phyloP scores from a whole-genome alignment of 345 rosid genomes.

The Dipteronia sinensis region DNA sequence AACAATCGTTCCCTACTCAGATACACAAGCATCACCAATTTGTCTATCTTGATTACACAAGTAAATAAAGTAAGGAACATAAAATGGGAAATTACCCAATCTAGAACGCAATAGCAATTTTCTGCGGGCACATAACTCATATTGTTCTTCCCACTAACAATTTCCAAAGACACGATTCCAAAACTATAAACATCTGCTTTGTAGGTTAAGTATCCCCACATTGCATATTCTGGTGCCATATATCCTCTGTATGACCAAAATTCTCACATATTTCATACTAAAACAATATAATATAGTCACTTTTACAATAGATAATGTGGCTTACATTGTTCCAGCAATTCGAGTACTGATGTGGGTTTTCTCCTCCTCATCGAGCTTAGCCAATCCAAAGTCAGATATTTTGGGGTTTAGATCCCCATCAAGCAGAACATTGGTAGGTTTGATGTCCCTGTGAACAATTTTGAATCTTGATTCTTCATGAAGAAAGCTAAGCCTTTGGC shows the following conservation, averaged over 20 bases:
- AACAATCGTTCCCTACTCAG: too few relatives aligned
- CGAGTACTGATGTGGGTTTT: conserved; percentile 61
- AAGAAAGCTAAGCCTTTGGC: conserved; percentile 61
- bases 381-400: conserved; percentile 69
- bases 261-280: background rate
- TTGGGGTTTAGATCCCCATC: conserved; percentile 53
- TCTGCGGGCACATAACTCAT: conserved; percentile 42
- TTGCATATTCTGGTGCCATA: conserved; percentile 73
- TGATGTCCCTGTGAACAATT: conserved; percentile 69
- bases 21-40: too few relatives aligned
- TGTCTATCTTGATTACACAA: too few relatives aligned
- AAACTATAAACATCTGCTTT: conserved; percentile 74
- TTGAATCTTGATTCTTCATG: conserved; percentile 64
- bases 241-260: conserved; percentile 42
- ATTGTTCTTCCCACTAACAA: conserved; percentile 53
- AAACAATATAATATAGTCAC: background rate
- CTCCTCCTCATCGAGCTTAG: conserved; percentile 58
- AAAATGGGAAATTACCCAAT: conserved; percentile 46
- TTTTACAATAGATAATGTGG: background rate
- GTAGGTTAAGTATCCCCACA: conserved; percentile 59
- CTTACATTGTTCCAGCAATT: conserved; percentile 68
- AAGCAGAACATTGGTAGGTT: conserved; percentile 57
- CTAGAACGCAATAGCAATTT: conserved; percentile 50
- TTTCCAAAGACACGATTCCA: conserved; percentile 59
- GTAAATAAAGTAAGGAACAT: background rate